Conservation (phyloP, 2,329 filamentous ascomycete species). For the Xylariaceae sp. region DNA sequence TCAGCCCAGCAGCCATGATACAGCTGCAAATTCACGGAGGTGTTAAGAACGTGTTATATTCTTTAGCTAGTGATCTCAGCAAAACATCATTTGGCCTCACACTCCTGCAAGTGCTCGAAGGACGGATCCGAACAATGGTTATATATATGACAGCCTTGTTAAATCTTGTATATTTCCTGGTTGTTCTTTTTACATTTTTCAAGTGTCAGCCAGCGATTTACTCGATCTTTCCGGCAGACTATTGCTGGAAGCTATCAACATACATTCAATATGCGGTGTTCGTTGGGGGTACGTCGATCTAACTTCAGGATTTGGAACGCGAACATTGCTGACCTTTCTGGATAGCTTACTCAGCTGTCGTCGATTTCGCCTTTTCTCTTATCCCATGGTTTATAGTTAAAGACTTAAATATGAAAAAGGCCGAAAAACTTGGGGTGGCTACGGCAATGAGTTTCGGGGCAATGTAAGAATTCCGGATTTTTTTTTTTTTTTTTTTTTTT, state of each 20-base stretch:
- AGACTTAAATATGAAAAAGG: constrained; percentile 39
- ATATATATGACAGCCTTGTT: constrained; percentile 26
- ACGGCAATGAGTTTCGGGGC: constrained; percentile 42
- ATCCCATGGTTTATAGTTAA: constrained; percentile 43
- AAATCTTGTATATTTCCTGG: constrained; percentile 32
- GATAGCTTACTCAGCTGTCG: constrained; percentile 36
- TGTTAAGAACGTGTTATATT: constrained; percentile 33
- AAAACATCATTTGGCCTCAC: constrained; percentile 37
- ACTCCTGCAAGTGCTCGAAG: constrained; percentile 30
- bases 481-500: too few species aligned
- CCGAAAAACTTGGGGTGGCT: constrained; percentile 41
- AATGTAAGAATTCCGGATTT: constrained; percentile 22
- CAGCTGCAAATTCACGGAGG: constrained; percentile 32
- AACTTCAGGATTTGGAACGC: not conserved
- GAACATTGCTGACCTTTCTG: not conserved
- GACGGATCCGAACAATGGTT: constrained; percentile 23
- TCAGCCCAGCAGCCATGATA: not conserved
- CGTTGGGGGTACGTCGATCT: constrained; percentile 25
- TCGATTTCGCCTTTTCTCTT: constrained; percentile 40
- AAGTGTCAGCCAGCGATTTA: constrained; percentile 32
- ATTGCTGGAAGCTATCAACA: constrained; percentile 30
- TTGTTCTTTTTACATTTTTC: constrained; percentile 34
- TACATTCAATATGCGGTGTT: constrained; percentile 34
- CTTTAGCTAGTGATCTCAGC: constrained; percentile 29
- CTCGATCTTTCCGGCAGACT: constrained; percentile 29